These are phyloP conservation scores for Zarea fungicola DNA, from an alignment of 2,329 filamentous ascomycete genomes.

Conservation along the genomic window DNA sequence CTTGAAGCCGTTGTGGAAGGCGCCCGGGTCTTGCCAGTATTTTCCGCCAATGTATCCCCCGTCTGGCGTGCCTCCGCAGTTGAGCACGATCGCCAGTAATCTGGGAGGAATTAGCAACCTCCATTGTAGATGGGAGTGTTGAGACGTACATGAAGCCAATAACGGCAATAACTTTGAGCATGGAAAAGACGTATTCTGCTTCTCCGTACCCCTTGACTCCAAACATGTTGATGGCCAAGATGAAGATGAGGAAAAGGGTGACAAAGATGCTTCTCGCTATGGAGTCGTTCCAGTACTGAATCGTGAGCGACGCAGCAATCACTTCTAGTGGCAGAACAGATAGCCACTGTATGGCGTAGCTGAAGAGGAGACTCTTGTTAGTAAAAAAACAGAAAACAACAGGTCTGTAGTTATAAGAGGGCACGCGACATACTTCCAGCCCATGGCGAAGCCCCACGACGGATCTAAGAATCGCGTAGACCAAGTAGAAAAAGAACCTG, in stretches of 20 bases:
- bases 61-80: constrained; percentile 64
- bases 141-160: constrained; percentile 75
- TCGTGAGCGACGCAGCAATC: constrained; percentile 78
- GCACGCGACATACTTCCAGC: constrained; percentile 59
- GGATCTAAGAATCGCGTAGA: constrained; percentile 82
- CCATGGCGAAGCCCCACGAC: constrained; percentile 84
- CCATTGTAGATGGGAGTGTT: not conserved
- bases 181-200: constrained; percentile 81
- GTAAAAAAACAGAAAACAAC: no score
- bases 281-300: constrained; percentile 68
- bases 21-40: constrained; percentile 71
- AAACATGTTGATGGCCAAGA: constrained; percentile 79
- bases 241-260: constrained; percentile 70
- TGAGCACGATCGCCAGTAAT: constrained; percentile 71
- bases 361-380: constrained; percentile 26
- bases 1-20: constrained; percentile 69
- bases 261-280: constrained; percentile 73
- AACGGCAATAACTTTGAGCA: constrained; percentile 80
- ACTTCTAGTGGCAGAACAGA: constrained; percentile 79
- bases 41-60: constrained; percentile 67
- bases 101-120: constrained; percentile 31
- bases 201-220: constrained; percentile 87
- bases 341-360: constrained; percentile 84
- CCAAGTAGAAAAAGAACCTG: constrained; percentile 79
- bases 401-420: not conserved